Evolutionary conservation across 176 grass and related monocot genomes (phyloP).

Genomic region (Triticum monococcum): DNA sequence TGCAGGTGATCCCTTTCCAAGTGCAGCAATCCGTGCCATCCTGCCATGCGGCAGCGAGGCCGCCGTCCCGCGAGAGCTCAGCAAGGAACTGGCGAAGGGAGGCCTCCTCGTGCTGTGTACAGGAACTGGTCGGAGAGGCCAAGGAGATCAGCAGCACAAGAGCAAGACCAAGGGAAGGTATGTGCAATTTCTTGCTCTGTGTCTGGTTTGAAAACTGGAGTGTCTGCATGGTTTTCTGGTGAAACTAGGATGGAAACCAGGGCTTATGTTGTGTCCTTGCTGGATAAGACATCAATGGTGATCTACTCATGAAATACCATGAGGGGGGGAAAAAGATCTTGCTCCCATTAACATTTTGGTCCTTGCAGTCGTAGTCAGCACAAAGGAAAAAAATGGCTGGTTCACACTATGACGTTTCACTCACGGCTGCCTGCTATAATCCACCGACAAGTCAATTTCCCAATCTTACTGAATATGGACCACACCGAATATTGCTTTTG

Average conservation of each 20-base stretch:
- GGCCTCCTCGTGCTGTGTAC: slow-evolving; percentile 21
- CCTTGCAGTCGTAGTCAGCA: background rate
- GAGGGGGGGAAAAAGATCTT: background rate
- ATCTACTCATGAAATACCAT: background rate
- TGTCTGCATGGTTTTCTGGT: slow-evolving; percentile 27
- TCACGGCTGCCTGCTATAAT: background rate
- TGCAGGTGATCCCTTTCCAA: slow-evolving; percentile 44
- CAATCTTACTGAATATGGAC: background rate
- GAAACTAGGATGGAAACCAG: slow-evolving; percentile 20
- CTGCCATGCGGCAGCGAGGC: slow-evolving; percentile 10
- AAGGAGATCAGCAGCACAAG: slow-evolving; percentile 24
- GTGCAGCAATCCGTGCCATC: slow-evolving; percentile 18
- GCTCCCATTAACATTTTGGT: background rate
- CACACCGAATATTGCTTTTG: background rate
- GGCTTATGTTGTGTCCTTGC: background rate
- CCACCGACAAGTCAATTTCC: background rate
- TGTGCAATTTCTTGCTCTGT: background rate
- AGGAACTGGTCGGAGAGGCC: background rate
- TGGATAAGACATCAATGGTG: background rate
- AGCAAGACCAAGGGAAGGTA: background rate
- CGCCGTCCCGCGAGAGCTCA: background rate
- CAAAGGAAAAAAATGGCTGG: background rate
- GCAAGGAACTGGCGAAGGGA: slow-evolving; percentile 34
- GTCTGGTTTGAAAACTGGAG: background rate
- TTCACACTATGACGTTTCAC: slow-evolving; percentile 19